phyloP scores from a whole-genome alignment of 345 rosid genomes.

The Aquilaria sinensis region DNA sequence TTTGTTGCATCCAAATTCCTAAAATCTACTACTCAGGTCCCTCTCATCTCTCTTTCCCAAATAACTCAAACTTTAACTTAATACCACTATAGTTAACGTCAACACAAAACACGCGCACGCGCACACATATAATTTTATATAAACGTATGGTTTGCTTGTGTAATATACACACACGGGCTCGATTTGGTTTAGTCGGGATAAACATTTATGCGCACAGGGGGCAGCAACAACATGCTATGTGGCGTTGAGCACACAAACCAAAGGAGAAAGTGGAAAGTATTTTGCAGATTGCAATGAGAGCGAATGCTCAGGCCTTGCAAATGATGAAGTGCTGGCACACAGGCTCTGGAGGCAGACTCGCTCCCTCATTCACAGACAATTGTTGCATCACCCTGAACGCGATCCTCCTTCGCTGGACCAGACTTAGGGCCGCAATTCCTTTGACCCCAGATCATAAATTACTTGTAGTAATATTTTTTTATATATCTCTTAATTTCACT shows the following conservation, averaged over 20 bases:
- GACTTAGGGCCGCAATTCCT: too few relatives aligned
- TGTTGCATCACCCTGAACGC: neutral
- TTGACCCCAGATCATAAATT: too few relatives aligned
- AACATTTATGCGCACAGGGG: slow-evolving; percentile 43
- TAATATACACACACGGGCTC: neutral
- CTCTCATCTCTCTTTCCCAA: slow-evolving; percentile 4
- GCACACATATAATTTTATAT: neutral
- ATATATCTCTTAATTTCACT: too few relatives aligned
- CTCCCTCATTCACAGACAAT: slow-evolving; percentile 39
- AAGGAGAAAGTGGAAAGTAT: slow-evolving; percentile 63
- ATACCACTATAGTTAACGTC: neutral
- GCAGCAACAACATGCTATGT: slow-evolving; percentile 94
- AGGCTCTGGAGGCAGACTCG: slow-evolving; percentile 56
- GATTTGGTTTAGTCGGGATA: neutral
- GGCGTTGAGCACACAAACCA: slow-evolving; percentile 60
- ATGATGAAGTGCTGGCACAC: slow-evolving; percentile 58
- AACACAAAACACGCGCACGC: neutral
- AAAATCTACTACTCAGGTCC: slow-evolving; percentile 74
- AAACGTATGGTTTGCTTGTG: neutral
- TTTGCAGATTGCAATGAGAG: slow-evolving; percentile 87
- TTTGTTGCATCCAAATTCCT: slow-evolving; percentile 87
- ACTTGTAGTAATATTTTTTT: too few relatives aligned
- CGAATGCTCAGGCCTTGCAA: slow-evolving; percentile 63
- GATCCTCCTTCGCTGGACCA: too few relatives aligned
- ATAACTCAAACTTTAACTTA: neutral